These are phyloP conservation scores for Fusarium vanettenii DNA, from an alignment of 2,329 filamentous ascomycete species.

Conservation along the genomic window DNA sequence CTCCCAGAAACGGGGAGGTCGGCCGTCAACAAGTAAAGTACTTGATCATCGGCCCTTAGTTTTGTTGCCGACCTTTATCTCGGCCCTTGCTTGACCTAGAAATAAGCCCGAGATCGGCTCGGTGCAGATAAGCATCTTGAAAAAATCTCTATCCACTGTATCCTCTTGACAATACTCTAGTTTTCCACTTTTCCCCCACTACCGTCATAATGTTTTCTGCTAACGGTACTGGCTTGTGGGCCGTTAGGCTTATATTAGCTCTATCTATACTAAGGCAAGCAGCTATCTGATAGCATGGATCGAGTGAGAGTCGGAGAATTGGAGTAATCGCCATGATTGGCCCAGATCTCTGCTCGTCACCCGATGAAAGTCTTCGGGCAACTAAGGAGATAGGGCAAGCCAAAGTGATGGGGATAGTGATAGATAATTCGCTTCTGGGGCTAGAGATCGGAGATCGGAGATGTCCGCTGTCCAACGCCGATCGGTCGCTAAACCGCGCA, in stretches of 20 bases:
- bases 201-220: background rate
- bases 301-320: too few species aligned
- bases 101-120: background rate
- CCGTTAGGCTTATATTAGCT: background rate
- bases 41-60: background rate
- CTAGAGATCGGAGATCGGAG: background rate
- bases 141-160: background rate
- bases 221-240: background rate
- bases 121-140: background rate
- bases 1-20: background rate
- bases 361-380: background rate
- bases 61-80: background rate
- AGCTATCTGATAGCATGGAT: too few species aligned
- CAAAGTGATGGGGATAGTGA: background rate
- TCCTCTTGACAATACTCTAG: background rate
- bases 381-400: background rate
- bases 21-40: background rate
- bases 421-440: background rate
- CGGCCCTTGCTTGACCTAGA: background rate
- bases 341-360: background rate
- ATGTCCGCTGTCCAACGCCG: background rate
- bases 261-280: too few species aligned
- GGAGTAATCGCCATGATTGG: too few species aligned
- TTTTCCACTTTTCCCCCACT: background rate
- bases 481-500: background rate